phyloP scores from a whole-genome alignment of 108 stramenopile species.

The Pseudonitzschia multiseries region DNA sequence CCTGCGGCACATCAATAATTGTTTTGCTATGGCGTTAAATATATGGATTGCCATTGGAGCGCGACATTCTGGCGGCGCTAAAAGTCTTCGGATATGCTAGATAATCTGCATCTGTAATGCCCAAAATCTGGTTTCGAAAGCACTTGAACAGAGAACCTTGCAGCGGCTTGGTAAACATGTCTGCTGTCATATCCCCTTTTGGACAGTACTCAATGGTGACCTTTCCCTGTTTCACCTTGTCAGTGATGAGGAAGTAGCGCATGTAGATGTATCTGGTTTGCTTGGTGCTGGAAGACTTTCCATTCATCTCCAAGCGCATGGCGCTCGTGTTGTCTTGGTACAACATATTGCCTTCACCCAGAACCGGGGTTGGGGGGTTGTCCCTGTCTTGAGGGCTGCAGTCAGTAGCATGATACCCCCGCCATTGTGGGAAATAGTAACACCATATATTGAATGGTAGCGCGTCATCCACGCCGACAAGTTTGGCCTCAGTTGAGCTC shows the following conservation, averaged over 20 bases:
- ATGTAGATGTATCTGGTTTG: constrained; percentile 44
- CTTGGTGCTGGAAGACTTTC: constrained; percentile 25
- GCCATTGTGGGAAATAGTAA: no score
- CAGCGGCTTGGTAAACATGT: constrained; percentile 48
- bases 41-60: neutral
- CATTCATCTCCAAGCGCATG: constrained; percentile 29
- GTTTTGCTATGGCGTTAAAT: neutral
- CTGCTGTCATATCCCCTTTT: constrained; percentile 3
- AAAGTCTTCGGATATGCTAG: neutral
- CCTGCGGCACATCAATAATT: neutral
- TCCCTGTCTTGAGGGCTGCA: no score
- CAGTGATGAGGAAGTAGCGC: constrained; percentile 47
- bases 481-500: neutral
- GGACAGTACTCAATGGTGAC: constrained; percentile 41
- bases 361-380: no score
- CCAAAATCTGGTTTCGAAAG: neutral
- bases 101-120: neutral
- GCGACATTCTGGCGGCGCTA: neutral
- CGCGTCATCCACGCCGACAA: no score
- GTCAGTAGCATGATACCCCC: no score
- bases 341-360: no score
- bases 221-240: constrained; percentile 30
- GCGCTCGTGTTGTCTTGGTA: no score
- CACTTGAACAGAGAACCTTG: neutral
- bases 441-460: no score